Percentiles rank a stretch among this genome's conserved stretches.
Evolutionary conservation across 2,329 filamentous ascomycete species (phyloP).

Genomic region (Alternaria solani): DNA sequence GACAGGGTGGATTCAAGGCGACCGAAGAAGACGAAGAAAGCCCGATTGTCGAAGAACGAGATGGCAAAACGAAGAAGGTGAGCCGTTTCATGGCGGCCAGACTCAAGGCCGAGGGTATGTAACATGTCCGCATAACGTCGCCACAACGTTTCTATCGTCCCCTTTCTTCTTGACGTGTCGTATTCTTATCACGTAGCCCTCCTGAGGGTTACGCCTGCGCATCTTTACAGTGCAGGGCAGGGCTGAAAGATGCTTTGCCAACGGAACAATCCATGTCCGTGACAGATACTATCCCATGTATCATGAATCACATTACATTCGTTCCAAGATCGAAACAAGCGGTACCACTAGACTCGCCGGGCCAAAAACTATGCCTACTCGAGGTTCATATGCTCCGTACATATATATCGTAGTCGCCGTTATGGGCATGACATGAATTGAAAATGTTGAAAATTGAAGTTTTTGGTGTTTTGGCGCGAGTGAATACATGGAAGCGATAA

Average conservation of each 20-base stretch:
- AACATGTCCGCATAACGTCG: conserved; percentile 11
- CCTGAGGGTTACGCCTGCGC: background rate
- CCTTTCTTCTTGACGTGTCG: background rate
- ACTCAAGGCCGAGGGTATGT: conserved; percentile 53
- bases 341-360: conserved; percentile 46
- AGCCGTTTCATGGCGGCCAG: conserved; percentile 79
- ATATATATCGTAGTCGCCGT: conserved; percentile 10
- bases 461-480: background rate
- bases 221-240: background rate
- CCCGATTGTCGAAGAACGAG: conserved; percentile 72
- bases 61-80: conserved; percentile 66
- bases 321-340: conserved; percentile 43
- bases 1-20: conserved; percentile 78
- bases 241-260: background rate
- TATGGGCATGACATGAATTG: background rate
- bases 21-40: conserved; percentile 72
- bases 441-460: background rate
- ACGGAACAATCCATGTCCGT: conserved; percentile 50
- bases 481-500: background rate
- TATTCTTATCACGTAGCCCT: background rate
- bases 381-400: conserved; percentile 43
- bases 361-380: conserved; percentile 34
- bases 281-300: conserved; percentile 48
- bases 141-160: background rate
- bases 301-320: conserved; percentile 49